These are phyloP conservation scores for Parmales sp. DNA, from an alignment of 108 stramenopile genomes.

Conservation along the genomic window DNA sequence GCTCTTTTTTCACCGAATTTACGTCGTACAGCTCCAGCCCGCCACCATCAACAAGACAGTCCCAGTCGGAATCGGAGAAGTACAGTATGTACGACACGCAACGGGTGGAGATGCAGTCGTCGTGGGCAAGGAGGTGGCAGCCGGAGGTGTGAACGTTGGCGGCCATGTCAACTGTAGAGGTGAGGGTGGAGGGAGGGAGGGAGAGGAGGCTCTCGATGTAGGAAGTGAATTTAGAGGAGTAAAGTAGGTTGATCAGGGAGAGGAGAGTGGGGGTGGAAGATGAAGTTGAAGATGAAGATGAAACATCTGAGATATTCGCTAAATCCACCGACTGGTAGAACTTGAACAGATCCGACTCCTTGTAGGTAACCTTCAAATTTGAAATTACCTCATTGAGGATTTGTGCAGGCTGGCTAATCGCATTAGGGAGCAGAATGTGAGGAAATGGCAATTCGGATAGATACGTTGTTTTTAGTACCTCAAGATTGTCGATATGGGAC, in stretches of 20 bases:
- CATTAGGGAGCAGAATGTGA: too few species aligned
- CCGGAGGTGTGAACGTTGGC: slow-evolving; percentile 85
- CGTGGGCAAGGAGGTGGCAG: slow-evolving; percentile 92
- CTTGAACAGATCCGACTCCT: slow-evolving; percentile 90
- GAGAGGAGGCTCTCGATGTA: background rate
- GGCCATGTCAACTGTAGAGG: slow-evolving; percentile 72
- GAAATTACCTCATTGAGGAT: slow-evolving; percentile 69
- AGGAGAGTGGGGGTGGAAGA: background rate
- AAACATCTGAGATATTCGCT: slow-evolving; percentile 37
- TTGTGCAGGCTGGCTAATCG: slow-evolving; percentile 11
- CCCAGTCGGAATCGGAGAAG: slow-evolving; percentile 68
- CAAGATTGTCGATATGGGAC: too few species aligned
- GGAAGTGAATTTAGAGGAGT: background rate
- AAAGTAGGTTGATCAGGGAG: background rate
- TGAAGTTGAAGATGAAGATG: background rate
- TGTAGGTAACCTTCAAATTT: slow-evolving; percentile 84
- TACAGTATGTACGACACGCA: slow-evolving; percentile 87
- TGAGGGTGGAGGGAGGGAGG: slow-evolving; percentile 19
- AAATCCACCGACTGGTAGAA: slow-evolving; percentile 80
- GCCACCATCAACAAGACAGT: slow-evolving; percentile 75
- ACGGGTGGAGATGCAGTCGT: slow-evolving; percentile 90
- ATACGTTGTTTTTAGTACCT: too few species aligned
- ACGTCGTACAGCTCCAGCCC: slow-evolving; percentile 80
- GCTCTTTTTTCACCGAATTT: too few species aligned
- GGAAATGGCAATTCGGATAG: too few species aligned